These are phyloP conservation scores for Papilionanthe hybrid DNA, from an alignment of 116 monocot genomes.

Conservation along the genomic window DNA sequence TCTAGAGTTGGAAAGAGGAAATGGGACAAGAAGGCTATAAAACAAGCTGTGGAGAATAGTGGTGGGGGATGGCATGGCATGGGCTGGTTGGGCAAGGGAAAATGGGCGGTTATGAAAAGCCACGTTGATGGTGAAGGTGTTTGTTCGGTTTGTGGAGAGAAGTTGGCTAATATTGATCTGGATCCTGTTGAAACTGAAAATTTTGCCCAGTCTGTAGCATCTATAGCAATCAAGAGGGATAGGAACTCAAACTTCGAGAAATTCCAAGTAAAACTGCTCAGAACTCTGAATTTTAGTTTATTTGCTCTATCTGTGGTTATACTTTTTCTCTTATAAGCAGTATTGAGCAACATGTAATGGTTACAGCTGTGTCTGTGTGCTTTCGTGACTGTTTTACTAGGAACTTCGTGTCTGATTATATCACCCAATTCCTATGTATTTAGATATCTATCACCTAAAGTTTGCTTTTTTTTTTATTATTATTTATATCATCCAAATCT, in stretches of 20 bases:
- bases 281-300: neutral
- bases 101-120: conserved; percentile 42
- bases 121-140: conserved; percentile 43
- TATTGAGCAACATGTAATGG: neutral
- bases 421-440: neutral
- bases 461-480: too few species aligned
- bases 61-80: conserved; percentile 91
- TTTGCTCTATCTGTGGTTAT: neutral
- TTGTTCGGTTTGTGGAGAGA: conserved; percentile 60
- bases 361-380: neutral
- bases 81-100: conserved; percentile 84
- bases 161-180: conserved; percentile 64
- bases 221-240: conserved; percentile 64
- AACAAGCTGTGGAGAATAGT: conserved; percentile 44
- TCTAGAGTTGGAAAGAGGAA: conserved; percentile 72
- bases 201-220: conserved; percentile 54
- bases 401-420: neutral
- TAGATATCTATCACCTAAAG: too few species aligned
- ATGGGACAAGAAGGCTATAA: conserved; percentile 28
- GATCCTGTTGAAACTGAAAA: conserved; percentile 73
- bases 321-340: neutral
- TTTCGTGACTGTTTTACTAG: neutral
- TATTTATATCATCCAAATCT: too few species aligned
- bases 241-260: conserved; percentile 56
- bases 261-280: conserved; percentile 48